Base-by-base conservation (phyloP, 2,329 filamentous ascomycete genomes). In the Herpotrichia juniperi region DNA sequence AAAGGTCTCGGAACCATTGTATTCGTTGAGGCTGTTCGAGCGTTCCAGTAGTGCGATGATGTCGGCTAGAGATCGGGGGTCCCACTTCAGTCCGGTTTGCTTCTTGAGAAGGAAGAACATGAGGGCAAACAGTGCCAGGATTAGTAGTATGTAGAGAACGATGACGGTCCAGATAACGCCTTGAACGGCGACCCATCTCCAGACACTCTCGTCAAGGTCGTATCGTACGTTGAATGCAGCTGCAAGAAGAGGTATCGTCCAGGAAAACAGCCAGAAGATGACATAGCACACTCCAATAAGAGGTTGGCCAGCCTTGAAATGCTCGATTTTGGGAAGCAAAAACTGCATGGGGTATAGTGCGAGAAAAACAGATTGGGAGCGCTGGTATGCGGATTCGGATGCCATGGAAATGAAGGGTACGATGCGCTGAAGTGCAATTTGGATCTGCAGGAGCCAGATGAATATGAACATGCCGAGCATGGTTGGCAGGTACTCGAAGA, bases 401-500 rank as follows among this genome's bases (percentile, higher is more conserved):
- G 89, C 84, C 82, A 97, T 87, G n/a, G 85, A 81, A 19, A 86
- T 83, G 69, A 96, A 96, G 0, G 93, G 93, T 32, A 89, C 78
- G 11, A 90, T 83, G 51, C 93, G 86, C 57, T 89, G 85, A n/a
- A 92, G 82, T 2, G 92, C 85, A 1, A 83, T 81, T 61, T 91
- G 83, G 32, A 96, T 79, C 59, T 87, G 84, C 63, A 96, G 87
- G 1, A 90, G 82, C 79, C 90, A 96, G 6, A 97, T 71, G 40
- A 94, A 79, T 30, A 96, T 76, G 11, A 87, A 59, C 17, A 86
- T 85, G 0, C 87, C 90, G 12, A 96, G 68, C 0, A 96, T 77
- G 50, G 92, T 91, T 2, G 93, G 93, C 1, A 97, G 76, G 58
- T 96, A 90, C 55, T 91, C 84, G 71, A 96, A 94, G 42, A 96